These are phyloP conservation scores for Pilaira anomala DNA, from an alignment of 192 early-diverging fungal species.

Conservation along the genomic window DNA sequence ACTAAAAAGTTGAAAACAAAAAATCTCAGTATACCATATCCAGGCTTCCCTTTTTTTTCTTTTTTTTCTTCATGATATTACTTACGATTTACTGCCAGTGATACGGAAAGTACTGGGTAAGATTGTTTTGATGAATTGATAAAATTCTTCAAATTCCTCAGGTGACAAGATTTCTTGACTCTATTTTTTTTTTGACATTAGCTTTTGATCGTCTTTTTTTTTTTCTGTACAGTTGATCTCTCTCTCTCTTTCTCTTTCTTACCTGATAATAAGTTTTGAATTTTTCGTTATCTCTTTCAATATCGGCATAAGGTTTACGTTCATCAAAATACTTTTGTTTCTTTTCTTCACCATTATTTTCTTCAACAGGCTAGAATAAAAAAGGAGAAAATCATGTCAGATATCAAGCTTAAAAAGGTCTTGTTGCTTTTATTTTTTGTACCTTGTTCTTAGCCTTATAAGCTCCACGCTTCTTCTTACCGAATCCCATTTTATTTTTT, in stretches of 20 bases:
- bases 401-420: no score
- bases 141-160: slow-evolving; percentile 80
- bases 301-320: slow-evolving; percentile 33
- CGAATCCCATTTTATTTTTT: no score
- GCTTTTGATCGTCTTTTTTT: background rate
- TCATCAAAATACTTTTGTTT: no score
- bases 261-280: slow-evolving; percentile 74
- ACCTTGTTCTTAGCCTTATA: no score
- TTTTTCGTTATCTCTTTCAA: slow-evolving; percentile 55
- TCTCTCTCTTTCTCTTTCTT: background rate
- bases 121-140: slow-evolving; percentile 63
- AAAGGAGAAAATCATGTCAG: no score
- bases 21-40: background rate
- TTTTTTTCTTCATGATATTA: background rate
- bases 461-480: no score
- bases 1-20: no score
- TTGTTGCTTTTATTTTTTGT: no score
- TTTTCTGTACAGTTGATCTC: no score
- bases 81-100: slow-evolving; percentile 79
- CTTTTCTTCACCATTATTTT: no score
- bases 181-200: slow-evolving; percentile 16
- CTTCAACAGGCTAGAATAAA: no score
- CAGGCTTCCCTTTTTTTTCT: background rate
- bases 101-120: slow-evolving; percentile 94
- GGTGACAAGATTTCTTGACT: slow-evolving; percentile 69